A percentile compares a stretch with the other conserved stretches of the same genome.
Evolutionary conservation across 371 early-diverging fungal species (phyloP).

Genomic region (Mucor irregularis): DNA sequence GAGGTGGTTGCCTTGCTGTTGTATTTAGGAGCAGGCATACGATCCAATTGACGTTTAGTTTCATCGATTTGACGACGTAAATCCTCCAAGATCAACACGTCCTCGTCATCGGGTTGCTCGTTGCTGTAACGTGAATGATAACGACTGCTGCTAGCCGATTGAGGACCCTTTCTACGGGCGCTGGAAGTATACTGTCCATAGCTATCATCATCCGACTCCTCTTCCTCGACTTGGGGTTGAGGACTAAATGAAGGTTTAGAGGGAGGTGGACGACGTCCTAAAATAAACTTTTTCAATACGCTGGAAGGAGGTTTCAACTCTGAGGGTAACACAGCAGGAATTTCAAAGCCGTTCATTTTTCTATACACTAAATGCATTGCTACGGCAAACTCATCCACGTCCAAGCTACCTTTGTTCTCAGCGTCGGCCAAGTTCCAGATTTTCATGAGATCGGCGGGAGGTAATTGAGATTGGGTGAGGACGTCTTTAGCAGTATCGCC

Average conservation of each 20-base stretch:
- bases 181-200: slow-evolving; percentile 55
- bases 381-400: slow-evolving; percentile 52
- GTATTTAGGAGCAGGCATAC: slow-evolving; percentile 6
- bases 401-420: slow-evolving; percentile 48
- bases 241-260: slow-evolving; percentile 19
- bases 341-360: slow-evolving; percentile 72
- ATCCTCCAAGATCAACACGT: slow-evolving; percentile 30
- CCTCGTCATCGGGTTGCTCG: slow-evolving; percentile 15
- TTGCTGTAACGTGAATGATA: slow-evolving; percentile 17
- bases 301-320: slow-evolving; percentile 82
- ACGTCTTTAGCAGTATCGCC: slow-evolving; percentile 85
- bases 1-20: background rate
- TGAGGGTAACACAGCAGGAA: slow-evolving; percentile 77
- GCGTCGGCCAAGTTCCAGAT: slow-evolving; percentile 54
- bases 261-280: slow-evolving; percentile 36
- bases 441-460: slow-evolving; percentile 40
- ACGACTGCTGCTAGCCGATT: slow-evolving; percentile 1
- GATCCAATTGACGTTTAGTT: slow-evolving; percentile 35
- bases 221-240: slow-evolving; percentile 2
- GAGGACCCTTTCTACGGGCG: slow-evolving; percentile 45
- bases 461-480: slow-evolving; percentile 54
- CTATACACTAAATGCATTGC: slow-evolving; percentile 66
- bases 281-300: slow-evolving; percentile 58
- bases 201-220: slow-evolving; percentile 18
- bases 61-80: slow-evolving; percentile 55